phyloP scores from a whole-genome alignment of 768 basidiomycete genomes.

The Termitomyces sp. region DNA sequence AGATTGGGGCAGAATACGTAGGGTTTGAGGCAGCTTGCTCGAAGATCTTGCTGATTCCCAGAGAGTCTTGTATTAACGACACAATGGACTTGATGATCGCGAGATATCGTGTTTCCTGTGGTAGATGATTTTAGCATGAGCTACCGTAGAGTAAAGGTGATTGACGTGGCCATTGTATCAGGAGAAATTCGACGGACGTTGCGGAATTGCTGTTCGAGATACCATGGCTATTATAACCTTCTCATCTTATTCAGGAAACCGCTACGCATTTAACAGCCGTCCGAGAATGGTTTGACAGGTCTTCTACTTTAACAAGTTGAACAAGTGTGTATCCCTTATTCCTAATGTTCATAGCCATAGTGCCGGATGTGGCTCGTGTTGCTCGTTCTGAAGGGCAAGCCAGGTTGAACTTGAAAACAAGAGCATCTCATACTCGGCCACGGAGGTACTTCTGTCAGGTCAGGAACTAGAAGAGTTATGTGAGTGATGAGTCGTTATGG shows the following conservation, averaged over 20 bases:
- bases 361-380: neutral
- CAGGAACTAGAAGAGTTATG: too few species aligned
- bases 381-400: neutral
- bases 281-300: neutral
- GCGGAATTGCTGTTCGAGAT: too few species aligned
- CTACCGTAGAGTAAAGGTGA: neutral
- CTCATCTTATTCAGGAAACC: too few species aligned
- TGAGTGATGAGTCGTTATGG: too few species aligned
- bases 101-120: too few species aligned
- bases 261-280: too few species aligned
- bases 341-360: neutral
- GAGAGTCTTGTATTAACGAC: neutral
- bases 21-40: neutral
- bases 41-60: neutral
- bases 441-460: too few species aligned
- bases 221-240: too few species aligned
- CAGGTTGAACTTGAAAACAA: too few species aligned
- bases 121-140: neutral
- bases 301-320: neutral
- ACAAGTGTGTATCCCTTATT: neutral
- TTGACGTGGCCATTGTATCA: neutral
- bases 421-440: too few species aligned
- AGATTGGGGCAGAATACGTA: neutral
- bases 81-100: too few species aligned
- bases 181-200: neutral